phyloP scores from a whole-genome alignment of 2,329 filamentous ascomycete genomes.

The Aspergillus pseudoterreus region DNA sequence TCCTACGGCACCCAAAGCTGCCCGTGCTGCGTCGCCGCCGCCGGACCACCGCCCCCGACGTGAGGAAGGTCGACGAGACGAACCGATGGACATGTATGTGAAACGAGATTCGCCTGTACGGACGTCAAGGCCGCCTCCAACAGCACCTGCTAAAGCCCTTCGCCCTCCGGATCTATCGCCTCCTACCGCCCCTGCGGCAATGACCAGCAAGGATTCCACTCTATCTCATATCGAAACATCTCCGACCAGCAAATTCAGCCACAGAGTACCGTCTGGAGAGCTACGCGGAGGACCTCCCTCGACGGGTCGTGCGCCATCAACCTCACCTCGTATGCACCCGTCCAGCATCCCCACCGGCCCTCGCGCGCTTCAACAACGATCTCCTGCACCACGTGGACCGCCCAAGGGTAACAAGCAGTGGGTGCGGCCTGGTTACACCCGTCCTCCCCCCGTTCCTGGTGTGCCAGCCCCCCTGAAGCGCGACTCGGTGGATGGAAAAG shows the following conservation, averaged over 20 bases:
- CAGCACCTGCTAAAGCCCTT: slow-evolving; percentile 11
- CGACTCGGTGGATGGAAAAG: slow-evolving; percentile 29
- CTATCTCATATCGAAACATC: slow-evolving; percentile 17
- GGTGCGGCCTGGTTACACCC: slow-evolving; percentile 35
- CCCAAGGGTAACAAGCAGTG: slow-evolving; percentile 38
- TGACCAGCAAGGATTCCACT: slow-evolving; percentile 24
- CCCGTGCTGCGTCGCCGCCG: slow-evolving; percentile 27
- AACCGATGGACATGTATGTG: background rate
- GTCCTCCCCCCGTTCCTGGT: slow-evolving; percentile 18
- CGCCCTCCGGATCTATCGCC: slow-evolving; percentile 29
- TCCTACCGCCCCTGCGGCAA: slow-evolving; percentile 35
- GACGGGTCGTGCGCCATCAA: slow-evolving; percentile 27
- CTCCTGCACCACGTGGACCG: slow-evolving; percentile 26
- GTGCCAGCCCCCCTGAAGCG: slow-evolving; percentile 23
- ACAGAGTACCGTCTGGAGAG: slow-evolving; percentile 24
- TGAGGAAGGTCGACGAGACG: slow-evolving; percentile 14
- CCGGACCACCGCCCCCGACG: slow-evolving; percentile 23
- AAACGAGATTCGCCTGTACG: slow-evolving; percentile 22
- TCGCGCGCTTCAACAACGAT: slow-evolving; percentile 36
- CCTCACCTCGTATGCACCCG: slow-evolving; percentile 34
- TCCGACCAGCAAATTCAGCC: slow-evolving; percentile 14
- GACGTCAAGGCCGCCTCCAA: slow-evolving; percentile 16
- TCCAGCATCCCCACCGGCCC: slow-evolving; percentile 40
- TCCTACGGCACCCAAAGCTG: slow-evolving; percentile 44
- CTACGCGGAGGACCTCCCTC: slow-evolving; percentile 22